Percentiles rank a stretch among this genome's conserved stretches.
phyloP scores from a whole-genome alignment of 306 rosid species.

The cucumber (Cucumis sativus) region Cucumber_9930_V3 NC_026655.2:14206001-14206500 shows the following conservation, averaged over 20 bases:
- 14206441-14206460: neutral
- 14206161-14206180: neutral
- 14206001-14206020: conserved; percentile 69
- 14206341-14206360: neutral
- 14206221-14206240: neutral
- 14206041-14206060: conserved; percentile 89
- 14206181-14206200: neutral
- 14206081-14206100: conserved; percentile 78
- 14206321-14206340: neutral
- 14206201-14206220: neutral
- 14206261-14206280: neutral
- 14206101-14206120: neutral
- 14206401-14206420: neutral
- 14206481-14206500: too few relatives aligned
- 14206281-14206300: neutral
- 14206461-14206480: neutral
- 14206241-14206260: neutral
- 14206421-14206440: neutral
- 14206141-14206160: neutral
- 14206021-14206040: conserved; percentile 57
- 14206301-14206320: neutral
- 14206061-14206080: conserved; percentile 91
- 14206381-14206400: neutral
- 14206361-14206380: neutral
- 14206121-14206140: neutral